A percentile compares a stretch with the other conserved stretches of the same genome.
phyloP scores from a whole-genome alignment of 495 filamentous ascomycete genomes.

The Thermothielavioides terrestris region DNA sequence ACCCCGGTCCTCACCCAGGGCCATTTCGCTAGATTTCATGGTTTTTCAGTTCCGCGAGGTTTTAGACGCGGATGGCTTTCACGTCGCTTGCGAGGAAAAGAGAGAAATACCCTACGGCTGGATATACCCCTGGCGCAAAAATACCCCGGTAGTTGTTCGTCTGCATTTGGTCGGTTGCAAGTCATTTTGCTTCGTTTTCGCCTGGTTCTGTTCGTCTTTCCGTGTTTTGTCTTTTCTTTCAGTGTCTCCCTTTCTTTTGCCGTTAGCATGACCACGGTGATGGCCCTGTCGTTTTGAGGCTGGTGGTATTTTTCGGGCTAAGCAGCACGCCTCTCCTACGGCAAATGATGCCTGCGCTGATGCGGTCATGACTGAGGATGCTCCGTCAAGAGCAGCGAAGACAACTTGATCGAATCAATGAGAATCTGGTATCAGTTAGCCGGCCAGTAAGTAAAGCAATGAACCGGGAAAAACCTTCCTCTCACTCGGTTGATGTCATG shows the following conservation, averaged over 20 bases:
- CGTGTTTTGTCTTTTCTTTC: not conserved
- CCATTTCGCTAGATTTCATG: conserved; percentile 64
- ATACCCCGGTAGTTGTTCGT: conserved; percentile 43
- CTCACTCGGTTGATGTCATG: too few species aligned
- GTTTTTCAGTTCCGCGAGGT: conserved; percentile 31
- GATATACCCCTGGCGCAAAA: conserved; percentile 49
- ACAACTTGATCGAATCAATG: too few species aligned
- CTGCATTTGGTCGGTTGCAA: conserved; percentile 53
- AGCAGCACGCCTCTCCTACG: not conserved
- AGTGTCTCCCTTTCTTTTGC: not conserved
- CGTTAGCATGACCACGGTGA: too few species aligned
- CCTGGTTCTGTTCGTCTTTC: not conserved
- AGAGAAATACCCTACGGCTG: conserved; percentile 46
- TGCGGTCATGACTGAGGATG: not conserved
- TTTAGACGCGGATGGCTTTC: conserved; percentile 27
- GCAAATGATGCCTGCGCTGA: not conserved
- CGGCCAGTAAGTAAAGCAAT: too few species aligned
- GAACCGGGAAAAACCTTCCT: too few species aligned
- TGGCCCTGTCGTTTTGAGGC: too few species aligned
- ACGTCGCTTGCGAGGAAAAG: conserved; percentile 24
- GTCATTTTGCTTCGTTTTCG: conserved; percentile 2
- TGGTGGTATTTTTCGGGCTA: too few species aligned
- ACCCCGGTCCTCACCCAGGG: conserved; percentile 73
- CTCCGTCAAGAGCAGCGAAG: too few species aligned
- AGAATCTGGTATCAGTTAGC: too few species aligned